These are phyloP conservation scores for Xerocomus potaroensis DNA, from an alignment of 768 basidiomycete genomes.

Conservation along the genomic window DNA sequence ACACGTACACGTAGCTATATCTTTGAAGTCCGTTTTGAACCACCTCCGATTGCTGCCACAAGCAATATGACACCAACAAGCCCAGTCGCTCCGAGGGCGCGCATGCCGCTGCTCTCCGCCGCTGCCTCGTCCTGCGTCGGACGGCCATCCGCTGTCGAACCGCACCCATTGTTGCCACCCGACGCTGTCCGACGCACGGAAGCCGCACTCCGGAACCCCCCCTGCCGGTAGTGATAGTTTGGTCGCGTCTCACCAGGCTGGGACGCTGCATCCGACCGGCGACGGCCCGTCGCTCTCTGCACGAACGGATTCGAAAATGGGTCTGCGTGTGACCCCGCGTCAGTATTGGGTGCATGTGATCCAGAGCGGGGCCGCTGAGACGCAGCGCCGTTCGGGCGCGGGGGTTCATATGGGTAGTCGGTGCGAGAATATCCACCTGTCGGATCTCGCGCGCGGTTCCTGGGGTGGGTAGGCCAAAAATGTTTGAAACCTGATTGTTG, in stretches of 20 bases:
- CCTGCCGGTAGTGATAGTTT: neutral
- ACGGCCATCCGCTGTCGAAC: neutral
- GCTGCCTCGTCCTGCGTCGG: slow-evolving; percentile 22
- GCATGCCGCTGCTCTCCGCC: slow-evolving; percentile 23
- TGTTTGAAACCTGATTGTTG: slow-evolving; percentile 24
- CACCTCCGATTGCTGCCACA: slow-evolving; percentile 14
- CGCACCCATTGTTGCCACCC: slow-evolving; percentile 1
- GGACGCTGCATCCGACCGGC: no score
- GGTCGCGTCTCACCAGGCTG: neutral
- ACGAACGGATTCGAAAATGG: slow-evolving; percentile 26
- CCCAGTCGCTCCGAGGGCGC: slow-evolving; percentile 27
- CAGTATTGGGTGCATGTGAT: slow-evolving; percentile 2
- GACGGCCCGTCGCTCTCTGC: slow-evolving; percentile 26
- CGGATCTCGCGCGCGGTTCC: slow-evolving; percentile 17
- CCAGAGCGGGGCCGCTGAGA: slow-evolving; percentile 1
- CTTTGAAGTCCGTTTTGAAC: slow-evolving; percentile 16
- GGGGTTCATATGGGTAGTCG: slow-evolving; percentile 10
- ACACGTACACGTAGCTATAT: neutral
- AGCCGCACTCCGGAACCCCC: slow-evolving; percentile 4
- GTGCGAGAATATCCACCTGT: slow-evolving; percentile 7
- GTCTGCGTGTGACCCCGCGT: slow-evolving; percentile 8
- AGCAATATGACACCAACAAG: slow-evolving; percentile 26
- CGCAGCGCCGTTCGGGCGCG: neutral
- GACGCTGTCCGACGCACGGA: slow-evolving; percentile 5
- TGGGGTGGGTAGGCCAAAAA: slow-evolving; percentile 25